Conservation (phyloP, 495 filamentous ascomycete species). For the Penicillium argentinense region DNA sequence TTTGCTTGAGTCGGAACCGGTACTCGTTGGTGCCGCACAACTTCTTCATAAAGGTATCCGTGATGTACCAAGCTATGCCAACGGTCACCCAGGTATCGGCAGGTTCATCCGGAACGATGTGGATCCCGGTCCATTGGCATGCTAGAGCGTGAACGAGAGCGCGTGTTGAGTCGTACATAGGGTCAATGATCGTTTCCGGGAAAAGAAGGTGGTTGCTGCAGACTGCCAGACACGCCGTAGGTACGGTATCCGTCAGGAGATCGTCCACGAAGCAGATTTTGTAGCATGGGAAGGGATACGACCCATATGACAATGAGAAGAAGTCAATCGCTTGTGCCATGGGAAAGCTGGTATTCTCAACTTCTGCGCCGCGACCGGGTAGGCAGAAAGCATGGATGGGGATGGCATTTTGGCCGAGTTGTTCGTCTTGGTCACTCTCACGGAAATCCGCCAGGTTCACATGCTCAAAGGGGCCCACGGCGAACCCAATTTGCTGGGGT, state of each 20-base stretch:
- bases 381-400: conserved; percentile 89
- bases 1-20: conserved; percentile 82
- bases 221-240: conserved; percentile 79
- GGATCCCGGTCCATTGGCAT: conserved; percentile 91
- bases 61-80: conserved; percentile 90
- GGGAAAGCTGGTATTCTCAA: conserved; percentile 79
- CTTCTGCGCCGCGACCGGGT: conserved; percentile 73
- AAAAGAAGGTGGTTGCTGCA: conserved; percentile 86
- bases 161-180: conserved; percentile 73
- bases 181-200: conserved; percentile 77
- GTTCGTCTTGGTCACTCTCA: conserved; percentile 85
- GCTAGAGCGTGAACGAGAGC: conserved; percentile 79
- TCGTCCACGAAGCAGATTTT: conserved; percentile 95
- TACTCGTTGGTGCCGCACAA: conserved; percentile 95
- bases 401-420: conserved; percentile 77
- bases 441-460: conserved; percentile 87
- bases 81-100: conserved; percentile 90
- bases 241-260: conserved; percentile 65
- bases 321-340: conserved; percentile 78
- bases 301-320: conserved; percentile 79
- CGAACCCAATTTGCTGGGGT: conserved; percentile 86
- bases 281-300: conserved; percentile 84
- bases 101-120: conserved; percentile 75
- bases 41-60: conserved; percentile 83
- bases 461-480: conserved; percentile 90